These are phyloP conservation scores for Saccharomycopsis selenospora DNA, from an alignment of 805 yeast species.

Conservation along the genomic window DNA sequence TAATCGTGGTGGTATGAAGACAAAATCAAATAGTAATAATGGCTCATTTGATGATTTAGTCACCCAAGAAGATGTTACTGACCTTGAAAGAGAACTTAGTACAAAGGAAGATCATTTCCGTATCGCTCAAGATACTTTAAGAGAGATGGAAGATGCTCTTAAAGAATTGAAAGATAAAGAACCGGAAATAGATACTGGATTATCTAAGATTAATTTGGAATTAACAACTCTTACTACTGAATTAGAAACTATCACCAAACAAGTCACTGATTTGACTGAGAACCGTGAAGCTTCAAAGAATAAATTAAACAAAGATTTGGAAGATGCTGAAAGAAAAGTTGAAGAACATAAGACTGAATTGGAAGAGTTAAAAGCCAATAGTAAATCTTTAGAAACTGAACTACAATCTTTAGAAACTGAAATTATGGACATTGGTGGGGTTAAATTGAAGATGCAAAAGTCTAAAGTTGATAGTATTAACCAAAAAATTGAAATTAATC, in stretches of 20 bases:
- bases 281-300: slow-evolving; percentile 20
- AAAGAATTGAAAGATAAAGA: slow-evolving; percentile 51
- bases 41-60: slow-evolving; percentile 1
- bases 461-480: slow-evolving; percentile 72
- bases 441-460: slow-evolving; percentile 67
- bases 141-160: slow-evolving; percentile 54
- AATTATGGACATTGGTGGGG: slow-evolving; percentile 90
- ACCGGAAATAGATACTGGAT: slow-evolving; percentile 60
- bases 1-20: slow-evolving; percentile 70
- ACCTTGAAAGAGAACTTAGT: slow-evolving; percentile 44
- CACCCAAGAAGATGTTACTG: slow-evolving; percentile 51
- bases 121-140: slow-evolving; percentile 40
- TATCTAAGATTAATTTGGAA: slow-evolving; percentile 56
- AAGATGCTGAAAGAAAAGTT: slow-evolving; percentile 30
- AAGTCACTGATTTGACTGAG: slow-evolving; percentile 33
- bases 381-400: slow-evolving; percentile 46
- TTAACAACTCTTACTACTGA: slow-evolving; percentile 54
- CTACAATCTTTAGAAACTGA: slow-evolving; percentile 61
- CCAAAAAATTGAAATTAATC: slow-evolving; percentile 56
- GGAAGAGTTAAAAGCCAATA: slow-evolving; percentile 41
- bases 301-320: slow-evolving; percentile 31
- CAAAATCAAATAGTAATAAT: slow-evolving; percentile 31
- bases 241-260: slow-evolving; percentile 37
- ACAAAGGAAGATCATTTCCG: slow-evolving; percentile 49
- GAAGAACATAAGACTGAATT: slow-evolving; percentile 35